Evolutionary conservation across 345 rosid species (phyloP).

Genomic region (Bruguiera sexangula): DNA sequence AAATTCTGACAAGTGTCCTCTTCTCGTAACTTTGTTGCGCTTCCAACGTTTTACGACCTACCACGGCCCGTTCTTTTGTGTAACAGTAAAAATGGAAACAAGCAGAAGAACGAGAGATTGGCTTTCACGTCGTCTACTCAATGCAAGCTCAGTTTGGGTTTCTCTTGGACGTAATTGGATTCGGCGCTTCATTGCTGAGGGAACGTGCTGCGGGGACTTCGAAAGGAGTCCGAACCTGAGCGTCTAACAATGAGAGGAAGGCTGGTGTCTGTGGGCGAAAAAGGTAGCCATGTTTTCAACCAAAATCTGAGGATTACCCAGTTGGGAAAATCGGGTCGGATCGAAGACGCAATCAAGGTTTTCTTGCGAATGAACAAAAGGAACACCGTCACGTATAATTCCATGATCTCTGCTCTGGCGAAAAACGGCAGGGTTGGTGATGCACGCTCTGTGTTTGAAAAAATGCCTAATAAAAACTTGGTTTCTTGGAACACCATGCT

Average conservation of each 20-base stretch:
- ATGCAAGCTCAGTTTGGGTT: too few relatives aligned
- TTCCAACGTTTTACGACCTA: too few relatives aligned
- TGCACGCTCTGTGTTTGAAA: constrained; percentile 35
- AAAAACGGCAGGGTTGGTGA: constrained; percentile 32
- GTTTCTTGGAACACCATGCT: constrained; percentile 44
- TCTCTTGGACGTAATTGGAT: too few relatives aligned
- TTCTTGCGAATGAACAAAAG: constrained; percentile 34
- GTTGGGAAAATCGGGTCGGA: constrained; percentile 31
- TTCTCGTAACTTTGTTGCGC: too few relatives aligned
- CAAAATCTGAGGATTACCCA: constrained; percentile 34
- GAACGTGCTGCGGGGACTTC: not conserved
- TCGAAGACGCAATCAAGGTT: constrained; percentile 33
- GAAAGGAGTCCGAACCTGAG: too few relatives aligned
- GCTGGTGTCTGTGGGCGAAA: not conserved
- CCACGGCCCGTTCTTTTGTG: too few relatives aligned
- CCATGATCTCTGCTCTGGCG: constrained; percentile 36
- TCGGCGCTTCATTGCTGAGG: too few relatives aligned
- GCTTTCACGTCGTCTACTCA: too few relatives aligned
- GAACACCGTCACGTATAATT: constrained; percentile 41
- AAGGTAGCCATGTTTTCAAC: constrained; percentile 5
- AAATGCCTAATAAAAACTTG: constrained; percentile 31
- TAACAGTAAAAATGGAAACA: too few relatives aligned
- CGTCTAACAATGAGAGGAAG: constrained; percentile 6
- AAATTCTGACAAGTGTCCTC: too few relatives aligned
- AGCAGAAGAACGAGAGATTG: too few relatives aligned